Evolutionary conservation across 441 rosid genomes (phyloP).

Genomic region (Brassica balearica): DNA sequence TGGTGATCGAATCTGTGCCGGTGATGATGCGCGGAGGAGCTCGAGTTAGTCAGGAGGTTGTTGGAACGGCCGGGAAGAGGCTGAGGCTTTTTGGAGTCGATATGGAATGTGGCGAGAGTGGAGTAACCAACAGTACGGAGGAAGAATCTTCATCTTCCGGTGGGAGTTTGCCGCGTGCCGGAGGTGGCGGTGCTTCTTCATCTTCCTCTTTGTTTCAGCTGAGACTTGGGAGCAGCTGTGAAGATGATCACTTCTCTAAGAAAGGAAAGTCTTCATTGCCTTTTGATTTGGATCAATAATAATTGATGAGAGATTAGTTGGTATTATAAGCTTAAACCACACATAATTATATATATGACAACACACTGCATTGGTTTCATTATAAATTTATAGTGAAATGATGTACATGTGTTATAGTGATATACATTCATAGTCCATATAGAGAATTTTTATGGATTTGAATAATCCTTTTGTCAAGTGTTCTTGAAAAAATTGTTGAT

Average conservation of each 20-base stretch:
- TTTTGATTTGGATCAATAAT: slow-evolving; percentile 65
- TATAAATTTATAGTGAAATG: not conserved
- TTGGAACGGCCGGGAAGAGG: slow-evolving; percentile 50
- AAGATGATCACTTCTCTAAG: slow-evolving; percentile 56
- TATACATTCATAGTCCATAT: not conserved
- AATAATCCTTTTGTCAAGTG: not conserved
- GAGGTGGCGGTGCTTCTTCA: slow-evolving; percentile 29
- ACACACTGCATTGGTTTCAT: slow-evolving; percentile 34
- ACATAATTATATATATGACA: slow-evolving; percentile 43
- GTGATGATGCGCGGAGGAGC: slow-evolving; percentile 40
- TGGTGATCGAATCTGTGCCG: slow-evolving; percentile 50
- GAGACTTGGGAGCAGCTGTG: slow-evolving; percentile 41
- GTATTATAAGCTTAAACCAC: slow-evolving; percentile 25
- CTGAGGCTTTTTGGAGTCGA: slow-evolving; percentile 73
- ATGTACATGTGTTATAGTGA: not conserved
- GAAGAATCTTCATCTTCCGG: slow-evolving; percentile 50
- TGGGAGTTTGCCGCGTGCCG: slow-evolving; percentile 40
- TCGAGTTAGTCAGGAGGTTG: slow-evolving; percentile 24
- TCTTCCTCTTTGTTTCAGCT: slow-evolving; percentile 35
- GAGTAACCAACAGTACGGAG: slow-evolving; percentile 41
- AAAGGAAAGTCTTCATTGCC: slow-evolving; percentile 78
- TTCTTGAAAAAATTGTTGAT: slow-evolving; percentile 12
- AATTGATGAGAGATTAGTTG: slow-evolving; percentile 39
- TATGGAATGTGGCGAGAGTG: slow-evolving; percentile 58
- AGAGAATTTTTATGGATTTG: slow-evolving; percentile 18